A percentile compares a stretch with the other conserved stretches of the same genome.
Evolutionary conservation across 78 protist genomes (phyloP).

Genomic region (Polysphondylium violaceum): DNA sequence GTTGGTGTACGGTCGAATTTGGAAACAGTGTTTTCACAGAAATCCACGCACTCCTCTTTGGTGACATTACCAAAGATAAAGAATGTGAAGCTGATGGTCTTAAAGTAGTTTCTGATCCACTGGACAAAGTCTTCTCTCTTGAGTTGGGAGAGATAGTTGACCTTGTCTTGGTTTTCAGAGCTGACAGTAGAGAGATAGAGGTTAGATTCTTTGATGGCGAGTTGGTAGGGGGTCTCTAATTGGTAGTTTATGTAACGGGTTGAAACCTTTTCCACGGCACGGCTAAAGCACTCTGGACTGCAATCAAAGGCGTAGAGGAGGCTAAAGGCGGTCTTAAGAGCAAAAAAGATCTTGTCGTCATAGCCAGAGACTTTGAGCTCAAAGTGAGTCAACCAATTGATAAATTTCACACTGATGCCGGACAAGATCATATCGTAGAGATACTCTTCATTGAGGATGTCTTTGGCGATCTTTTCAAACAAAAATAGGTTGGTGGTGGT

Average conservation of each 20-base stretch:
- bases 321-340: background rate
- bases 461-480: background rate
- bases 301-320: background rate
- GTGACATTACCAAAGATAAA: constrained; percentile 42
- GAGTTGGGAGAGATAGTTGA: background rate
- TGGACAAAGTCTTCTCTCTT: background rate
- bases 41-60: background rate
- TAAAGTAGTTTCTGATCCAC: background rate
- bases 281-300: background rate
- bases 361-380: background rate
- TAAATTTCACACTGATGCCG: background rate
- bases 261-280: background rate
- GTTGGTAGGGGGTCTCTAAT: background rate
- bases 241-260: background rate
- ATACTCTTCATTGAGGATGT: constrained; percentile 35
- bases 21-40: background rate
- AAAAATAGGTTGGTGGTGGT: too few relatives aligned
- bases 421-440: constrained; percentile 6
- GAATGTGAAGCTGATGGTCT: background rate
- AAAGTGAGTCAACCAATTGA: background rate
- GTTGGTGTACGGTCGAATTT: background rate
- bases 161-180: background rate
- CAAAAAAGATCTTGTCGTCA: constrained; percentile 4
- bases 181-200: background rate
- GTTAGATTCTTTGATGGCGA: background rate